These are phyloP conservation scores for Coriolopsis trogii DNA, from an alignment of 1,284 basidiomycete genomes.

Conservation along the genomic window DNA sequence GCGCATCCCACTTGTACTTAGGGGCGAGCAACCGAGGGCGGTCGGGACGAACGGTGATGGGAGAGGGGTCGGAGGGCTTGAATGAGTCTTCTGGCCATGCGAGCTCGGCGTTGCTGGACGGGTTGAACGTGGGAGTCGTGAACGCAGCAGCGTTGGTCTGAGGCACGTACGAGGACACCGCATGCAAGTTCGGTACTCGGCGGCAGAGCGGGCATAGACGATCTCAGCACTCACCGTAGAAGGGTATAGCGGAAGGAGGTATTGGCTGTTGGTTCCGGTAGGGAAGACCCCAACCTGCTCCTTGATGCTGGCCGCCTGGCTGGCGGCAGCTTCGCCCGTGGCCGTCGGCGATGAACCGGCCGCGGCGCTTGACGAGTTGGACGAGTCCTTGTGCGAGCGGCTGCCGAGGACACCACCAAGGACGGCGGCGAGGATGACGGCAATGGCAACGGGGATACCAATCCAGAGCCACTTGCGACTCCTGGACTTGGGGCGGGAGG, in stretches of 20 bases:
- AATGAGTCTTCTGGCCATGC: slow-evolving; percentile 82
- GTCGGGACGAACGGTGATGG: slow-evolving; percentile 68
- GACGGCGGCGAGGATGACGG: slow-evolving; percentile 76
- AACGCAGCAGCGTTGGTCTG: slow-evolving; percentile 84
- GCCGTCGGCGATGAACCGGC: slow-evolving; percentile 23
- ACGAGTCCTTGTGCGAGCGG: slow-evolving; percentile 49
- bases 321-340: slow-evolving; percentile 40
- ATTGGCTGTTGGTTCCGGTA: slow-evolving; percentile 74
- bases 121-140: slow-evolving; percentile 71
- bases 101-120: slow-evolving; percentile 48
- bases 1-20: slow-evolving; percentile 87
- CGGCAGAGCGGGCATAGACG: not conserved
- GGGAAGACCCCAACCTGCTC: slow-evolving; percentile 67
- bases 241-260: slow-evolving; percentile 84
- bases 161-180: not conserved
- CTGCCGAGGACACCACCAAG: slow-evolving; percentile 80
- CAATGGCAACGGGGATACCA: slow-evolving; percentile 62
- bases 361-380: slow-evolving; percentile 25
- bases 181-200: not conserved
- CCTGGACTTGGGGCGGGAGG: slow-evolving; percentile 41
- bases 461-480: slow-evolving; percentile 65
- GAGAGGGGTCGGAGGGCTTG: slow-evolving; percentile 62
- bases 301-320: slow-evolving; percentile 59
- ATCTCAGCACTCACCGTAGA: slow-evolving; percentile 68
- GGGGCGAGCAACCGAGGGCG: slow-evolving; percentile 96